Percentiles rank a stretch among this genome's conserved stretches.
Conservation (phyloP, 805 yeast species). For the Candida succiphila region DNA sequence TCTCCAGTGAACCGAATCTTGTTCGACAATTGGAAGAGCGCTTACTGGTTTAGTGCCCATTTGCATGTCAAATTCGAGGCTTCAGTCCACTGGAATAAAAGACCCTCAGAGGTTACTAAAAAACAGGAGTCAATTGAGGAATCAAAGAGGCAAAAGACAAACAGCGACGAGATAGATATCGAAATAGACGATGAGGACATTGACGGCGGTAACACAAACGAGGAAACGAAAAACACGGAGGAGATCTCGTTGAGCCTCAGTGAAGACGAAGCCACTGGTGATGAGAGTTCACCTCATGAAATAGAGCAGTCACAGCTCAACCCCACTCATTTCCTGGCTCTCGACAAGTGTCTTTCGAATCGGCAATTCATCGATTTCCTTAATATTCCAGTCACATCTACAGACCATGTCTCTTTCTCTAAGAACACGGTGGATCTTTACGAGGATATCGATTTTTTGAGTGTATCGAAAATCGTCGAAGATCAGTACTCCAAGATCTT, state of each 20-base stretch:
- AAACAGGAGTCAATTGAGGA: conserved; percentile 3
- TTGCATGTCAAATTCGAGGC: conserved; percentile 72
- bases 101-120: conserved; percentile 1
- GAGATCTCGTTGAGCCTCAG: conserved; percentile 4
- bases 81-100: conserved; percentile 20
- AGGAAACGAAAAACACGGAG: conserved; percentile 8
- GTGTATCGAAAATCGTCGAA: conserved; percentile 12
- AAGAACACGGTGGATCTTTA: conserved; percentile 11
- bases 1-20: conserved; percentile 55
- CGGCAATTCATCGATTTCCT: conserved; percentile 48
- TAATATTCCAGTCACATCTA: conserved; percentile 26
- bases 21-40: conserved; percentile 46
- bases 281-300: too few relatives aligned
- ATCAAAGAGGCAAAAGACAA: conserved; percentile 2
- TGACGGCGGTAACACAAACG: conserved; percentile 16
- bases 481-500: conserved; percentile 5
- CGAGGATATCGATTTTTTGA: conserved; percentile 27
- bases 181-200: conserved; percentile 1
- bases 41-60: conserved; percentile 84
- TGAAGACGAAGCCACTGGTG: not conserved
- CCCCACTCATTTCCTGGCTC: conserved; percentile 48
- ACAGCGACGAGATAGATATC: conserved; percentile 5
- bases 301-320: not conserved
- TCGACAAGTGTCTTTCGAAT: conserved; percentile 74
- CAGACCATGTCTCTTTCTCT: conserved; percentile 12